A percentile compares a stretch with the other conserved stretches of the same genome.
phyloP scores from a whole-genome alignment of 2,329 filamentous ascomycete genomes.

The Rhynchosporium agropyri region DNA sequence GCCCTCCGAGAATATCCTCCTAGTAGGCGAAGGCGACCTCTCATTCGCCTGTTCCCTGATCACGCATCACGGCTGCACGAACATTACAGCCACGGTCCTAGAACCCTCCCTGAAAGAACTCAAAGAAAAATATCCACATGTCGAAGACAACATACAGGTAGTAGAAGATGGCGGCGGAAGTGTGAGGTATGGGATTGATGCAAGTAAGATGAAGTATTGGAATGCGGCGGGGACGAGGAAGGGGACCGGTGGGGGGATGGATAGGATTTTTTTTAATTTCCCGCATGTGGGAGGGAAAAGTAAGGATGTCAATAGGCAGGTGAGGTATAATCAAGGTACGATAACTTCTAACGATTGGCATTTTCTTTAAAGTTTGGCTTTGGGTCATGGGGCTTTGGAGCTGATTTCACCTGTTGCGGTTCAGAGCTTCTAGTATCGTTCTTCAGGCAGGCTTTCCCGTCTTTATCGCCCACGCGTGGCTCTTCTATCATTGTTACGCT shows the following conservation, averaged over 20 bases:
- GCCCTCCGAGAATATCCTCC: constrained; percentile 67
- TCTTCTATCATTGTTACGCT: constrained; percentile 77
- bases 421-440: constrained; percentile 68
- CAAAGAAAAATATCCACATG: constrained; percentile 74
- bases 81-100: constrained; percentile 70
- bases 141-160: constrained; percentile 59
- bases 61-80: constrained; percentile 64
- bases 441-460: constrained; percentile 57
- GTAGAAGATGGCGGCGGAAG: constrained; percentile 45
- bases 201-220: constrained; percentile 60
- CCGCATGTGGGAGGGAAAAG: constrained; percentile 91
- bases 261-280: constrained; percentile 93
- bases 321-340: constrained; percentile 77
- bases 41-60: constrained; percentile 73
- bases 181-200: constrained; percentile 68
- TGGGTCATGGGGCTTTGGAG: not conserved
- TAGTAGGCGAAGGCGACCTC: constrained; percentile 80
- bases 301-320: constrained; percentile 92
- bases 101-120: constrained; percentile 60
- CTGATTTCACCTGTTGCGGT: not conserved
- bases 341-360: too few species aligned
- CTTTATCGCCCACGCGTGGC: constrained; percentile 52
- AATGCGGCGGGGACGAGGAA: constrained; percentile 31
- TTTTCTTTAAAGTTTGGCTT: not conserved
- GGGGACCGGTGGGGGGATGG: constrained; percentile 52